Evolutionary conservation across 148 eudicot species (phyloP).

Genomic region (Vaccinium darrowii): DNA sequence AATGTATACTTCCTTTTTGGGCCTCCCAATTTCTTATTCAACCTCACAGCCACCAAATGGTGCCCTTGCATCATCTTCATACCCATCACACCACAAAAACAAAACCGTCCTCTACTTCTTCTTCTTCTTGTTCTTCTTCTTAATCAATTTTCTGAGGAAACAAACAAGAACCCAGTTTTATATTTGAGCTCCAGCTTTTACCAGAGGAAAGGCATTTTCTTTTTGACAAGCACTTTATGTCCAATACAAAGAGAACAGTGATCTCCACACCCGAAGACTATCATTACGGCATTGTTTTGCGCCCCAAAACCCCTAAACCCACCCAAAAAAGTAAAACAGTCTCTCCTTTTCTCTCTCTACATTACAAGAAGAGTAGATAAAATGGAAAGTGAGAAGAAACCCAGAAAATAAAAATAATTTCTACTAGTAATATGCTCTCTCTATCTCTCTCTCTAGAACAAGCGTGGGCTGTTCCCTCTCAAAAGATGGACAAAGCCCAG

Average conservation of each 20-base stretch:
- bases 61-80: slow-evolving; percentile 32
- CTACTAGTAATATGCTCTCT: background rate
- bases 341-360: background rate
- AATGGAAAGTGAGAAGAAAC: slow-evolving; percentile 7
- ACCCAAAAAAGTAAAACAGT: background rate
- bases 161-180: slow-evolving; percentile 12
- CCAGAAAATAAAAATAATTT: slow-evolving; percentile 9
- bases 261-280: slow-evolving; percentile 4
- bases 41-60: slow-evolving; percentile 45
- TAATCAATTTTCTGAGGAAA: slow-evolving; percentile 22
- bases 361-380: background rate
- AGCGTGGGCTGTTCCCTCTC: slow-evolving; percentile 46
- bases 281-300: slow-evolving; percentile 39
- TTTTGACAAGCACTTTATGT: slow-evolving; percentile 24
- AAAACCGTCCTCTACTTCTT: background rate
- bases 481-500: slow-evolving; percentile 49
- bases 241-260: slow-evolving; percentile 21
- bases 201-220: slow-evolving; percentile 4
- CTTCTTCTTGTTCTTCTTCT: background rate
- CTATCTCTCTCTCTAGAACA: slow-evolving; percentile 23
- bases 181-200: slow-evolving; percentile 11
- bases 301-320: slow-evolving; percentile 20
- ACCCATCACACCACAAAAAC: slow-evolving; percentile 28
- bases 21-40: slow-evolving; percentile 37
- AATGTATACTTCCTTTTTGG: slow-evolving; percentile 40